Conservation (phyloP, 208 protist genomes). For the Leishmania mexicana region DNA sequence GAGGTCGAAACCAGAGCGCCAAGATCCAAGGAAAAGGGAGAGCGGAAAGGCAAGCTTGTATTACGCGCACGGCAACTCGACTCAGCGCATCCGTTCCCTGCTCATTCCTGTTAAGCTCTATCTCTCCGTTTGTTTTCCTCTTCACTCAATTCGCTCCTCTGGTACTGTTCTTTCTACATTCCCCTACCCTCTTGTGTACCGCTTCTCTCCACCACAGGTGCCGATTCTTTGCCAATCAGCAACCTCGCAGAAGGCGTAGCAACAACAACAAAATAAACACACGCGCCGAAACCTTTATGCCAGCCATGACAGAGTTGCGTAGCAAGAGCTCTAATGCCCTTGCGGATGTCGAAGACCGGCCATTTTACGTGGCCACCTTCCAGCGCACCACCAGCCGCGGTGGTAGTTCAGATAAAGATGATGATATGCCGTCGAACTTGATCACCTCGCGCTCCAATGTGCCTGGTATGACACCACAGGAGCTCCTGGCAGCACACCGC, state of each 20-base stretch:
- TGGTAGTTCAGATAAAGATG: conserved; percentile 17
- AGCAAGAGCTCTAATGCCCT: conserved; percentile 10
- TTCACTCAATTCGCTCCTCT: background rate
- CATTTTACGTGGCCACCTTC: conserved; percentile 56
- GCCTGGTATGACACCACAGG: conserved; percentile 60
- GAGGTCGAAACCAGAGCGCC: too few species aligned
- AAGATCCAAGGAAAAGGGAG: background rate
- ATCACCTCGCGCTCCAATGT: conserved; percentile 57
- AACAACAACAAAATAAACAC: background rate
- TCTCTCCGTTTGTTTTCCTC: background rate
- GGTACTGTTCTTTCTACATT: background rate
- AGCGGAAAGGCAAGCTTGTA: background rate
- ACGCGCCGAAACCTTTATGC: background rate
- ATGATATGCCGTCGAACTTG: conserved; percentile 46
- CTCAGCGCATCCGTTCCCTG: background rate
- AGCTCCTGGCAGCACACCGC: conserved; percentile 67
- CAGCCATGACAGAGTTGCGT: conserved; percentile 6
- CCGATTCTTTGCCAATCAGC: background rate
- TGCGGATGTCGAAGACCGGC: conserved; percentile 28
- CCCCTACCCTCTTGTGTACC: background rate
- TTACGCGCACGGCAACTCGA: background rate
- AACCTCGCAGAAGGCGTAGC: background rate
- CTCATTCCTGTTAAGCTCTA: background rate
- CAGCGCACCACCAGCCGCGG: conserved; percentile 25
- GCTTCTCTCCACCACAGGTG: background rate